phyloP scores from a whole-genome alignment of 2,329 filamentous ascomycete genomes.

The Aspergillus floridensis region DNA sequence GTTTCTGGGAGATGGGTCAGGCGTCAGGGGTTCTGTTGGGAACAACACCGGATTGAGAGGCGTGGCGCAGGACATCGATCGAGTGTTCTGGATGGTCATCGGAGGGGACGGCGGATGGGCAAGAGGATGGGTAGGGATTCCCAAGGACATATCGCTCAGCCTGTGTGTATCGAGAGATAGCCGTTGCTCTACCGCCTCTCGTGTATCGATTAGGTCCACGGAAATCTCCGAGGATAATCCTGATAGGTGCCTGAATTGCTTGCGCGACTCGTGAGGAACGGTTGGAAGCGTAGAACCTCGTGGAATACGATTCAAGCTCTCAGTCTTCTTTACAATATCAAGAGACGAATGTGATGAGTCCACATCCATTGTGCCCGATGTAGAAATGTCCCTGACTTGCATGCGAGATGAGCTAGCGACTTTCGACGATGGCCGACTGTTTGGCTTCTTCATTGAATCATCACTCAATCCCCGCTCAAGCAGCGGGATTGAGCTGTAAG shows the following conservation, averaged over 20 bases:
- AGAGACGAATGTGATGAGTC: conserved; percentile 50
- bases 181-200: conserved; percentile 34
- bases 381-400: conserved; percentile 29
- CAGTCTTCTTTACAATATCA: conserved; percentile 51
- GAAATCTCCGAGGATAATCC: conserved; percentile 53
- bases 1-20: conserved; percentile 42
- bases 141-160: conserved; percentile 37
- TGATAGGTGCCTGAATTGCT: conserved; percentile 53
- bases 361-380: conserved; percentile 27
- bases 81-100: conserved; percentile 42
- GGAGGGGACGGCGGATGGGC: conserved; percentile 48
- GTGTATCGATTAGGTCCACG: conserved; percentile 49
- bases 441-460: conserved; percentile 50
- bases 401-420: conserved; percentile 22
- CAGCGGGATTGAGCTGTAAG: conserved; percentile 73
- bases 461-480: conserved; percentile 62
- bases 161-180: conserved; percentile 35
- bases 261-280: conserved; percentile 27
- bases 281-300: conserved; percentile 43
- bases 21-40: conserved; percentile 40
- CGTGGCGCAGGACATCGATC: conserved; percentile 34
- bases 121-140: conserved; percentile 45
- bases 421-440: conserved; percentile 16
- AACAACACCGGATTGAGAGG: conserved; percentile 33
- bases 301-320: conserved; percentile 50